A percentile compares a stretch with the other conserved stretches of the same genome.
phyloP scores from a whole-genome alignment of 2,329 filamentous ascomycete species.

The Fusarium oxysporum region DNA sequence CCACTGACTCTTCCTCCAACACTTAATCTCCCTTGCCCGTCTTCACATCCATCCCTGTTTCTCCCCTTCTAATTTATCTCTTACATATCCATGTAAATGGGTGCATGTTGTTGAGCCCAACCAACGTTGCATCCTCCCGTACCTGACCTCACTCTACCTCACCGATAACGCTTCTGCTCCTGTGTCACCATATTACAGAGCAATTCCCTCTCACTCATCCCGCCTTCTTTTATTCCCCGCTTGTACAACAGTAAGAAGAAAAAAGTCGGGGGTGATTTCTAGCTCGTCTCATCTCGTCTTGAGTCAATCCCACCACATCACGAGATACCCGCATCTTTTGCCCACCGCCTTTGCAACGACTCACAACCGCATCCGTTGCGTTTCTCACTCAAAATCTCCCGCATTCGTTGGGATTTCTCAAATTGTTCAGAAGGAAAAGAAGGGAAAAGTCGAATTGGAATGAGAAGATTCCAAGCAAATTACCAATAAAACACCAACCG shows the following conservation, averaged over 20 bases:
- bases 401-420: background rate
- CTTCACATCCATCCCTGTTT: conserved; percentile 15
- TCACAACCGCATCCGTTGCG: conserved; percentile 29
- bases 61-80: conserved; percentile 18
- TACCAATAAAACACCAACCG: conserved; percentile 18
- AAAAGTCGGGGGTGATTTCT: background rate
- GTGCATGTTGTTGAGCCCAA: conserved; percentile 27
- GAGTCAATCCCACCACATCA: conserved; percentile 22
- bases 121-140: conserved; percentile 24
- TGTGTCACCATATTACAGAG: conserved; percentile 10
- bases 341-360: conserved; percentile 34
- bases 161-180: conserved; percentile 8
- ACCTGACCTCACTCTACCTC: conserved; percentile 9
- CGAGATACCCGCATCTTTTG: conserved; percentile 28
- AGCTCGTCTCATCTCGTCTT: background rate
- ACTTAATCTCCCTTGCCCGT: conserved; percentile 11
- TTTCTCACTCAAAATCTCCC: background rate
- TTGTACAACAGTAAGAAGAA: background rate
- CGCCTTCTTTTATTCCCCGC: background rate
- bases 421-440: conserved; percentile 29
- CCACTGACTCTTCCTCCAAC: conserved; percentile 24
- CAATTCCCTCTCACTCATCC: background rate
- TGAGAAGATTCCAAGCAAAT: background rate
- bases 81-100: conserved; percentile 25
- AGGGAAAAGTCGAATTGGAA: conserved; percentile 18